Conservation (phyloP, 345 rosid genomes). For the Citrus hindsii region DNA sequence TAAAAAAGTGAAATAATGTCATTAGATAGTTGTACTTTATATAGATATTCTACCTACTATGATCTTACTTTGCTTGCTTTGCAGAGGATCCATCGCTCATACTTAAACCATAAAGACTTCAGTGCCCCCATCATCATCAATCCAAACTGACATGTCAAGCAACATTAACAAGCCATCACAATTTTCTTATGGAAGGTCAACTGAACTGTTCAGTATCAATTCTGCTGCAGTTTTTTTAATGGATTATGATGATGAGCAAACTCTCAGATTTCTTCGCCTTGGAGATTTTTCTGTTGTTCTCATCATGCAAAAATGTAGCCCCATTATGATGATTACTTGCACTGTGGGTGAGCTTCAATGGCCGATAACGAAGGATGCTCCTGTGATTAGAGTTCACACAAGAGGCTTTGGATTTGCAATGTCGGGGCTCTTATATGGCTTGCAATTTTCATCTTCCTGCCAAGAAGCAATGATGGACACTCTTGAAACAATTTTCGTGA, state of each 20-base stretch:
- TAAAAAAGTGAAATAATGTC: no score
- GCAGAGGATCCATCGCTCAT: not conserved
- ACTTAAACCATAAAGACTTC: not conserved
- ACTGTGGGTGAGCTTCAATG: conserved; percentile 13
- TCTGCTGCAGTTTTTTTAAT: not conserved
- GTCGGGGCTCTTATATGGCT: conserved; percentile 18
- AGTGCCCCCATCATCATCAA: not conserved
- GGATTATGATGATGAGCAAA: not conserved
- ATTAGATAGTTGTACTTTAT: no score
- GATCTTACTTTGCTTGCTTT: not conserved
- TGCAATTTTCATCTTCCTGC: conserved; percentile 6
- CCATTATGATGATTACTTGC: conserved; percentile 7
- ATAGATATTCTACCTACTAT: no score
- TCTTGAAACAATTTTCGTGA: conserved; percentile 20
- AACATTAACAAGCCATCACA: not conserved
- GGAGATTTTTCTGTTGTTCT: conserved; percentile 15
- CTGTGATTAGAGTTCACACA: not conserved
- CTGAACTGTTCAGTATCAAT: not conserved
- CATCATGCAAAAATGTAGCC: not conserved
- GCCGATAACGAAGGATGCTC: conserved; percentile 17
- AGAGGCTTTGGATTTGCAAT: conserved; percentile 17
- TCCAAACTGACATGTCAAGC: not conserved
- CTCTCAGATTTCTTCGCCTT: not conserved
- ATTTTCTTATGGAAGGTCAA: not conserved
- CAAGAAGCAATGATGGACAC: not conserved